Base-by-base conservation (phyloP, 441 rosid genomes). In the Manihot esculenta region DNA sequence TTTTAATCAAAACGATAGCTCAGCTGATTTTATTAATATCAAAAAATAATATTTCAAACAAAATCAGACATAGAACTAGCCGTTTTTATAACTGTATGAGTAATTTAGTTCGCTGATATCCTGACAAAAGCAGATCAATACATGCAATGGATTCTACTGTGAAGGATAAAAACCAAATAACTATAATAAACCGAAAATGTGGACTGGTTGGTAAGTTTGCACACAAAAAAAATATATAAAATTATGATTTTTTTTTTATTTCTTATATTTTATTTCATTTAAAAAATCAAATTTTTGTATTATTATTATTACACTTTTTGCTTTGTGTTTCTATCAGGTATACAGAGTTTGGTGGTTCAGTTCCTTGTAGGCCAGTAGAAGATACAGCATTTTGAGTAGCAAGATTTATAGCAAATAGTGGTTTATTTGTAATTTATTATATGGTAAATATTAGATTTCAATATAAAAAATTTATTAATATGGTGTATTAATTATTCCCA, bases 121-220 rank as follows among this genome's bases (percentile, higher is more conserved):
- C n/a, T 45, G 3, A 11, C 2, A 45, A 1, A 14, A 2, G 79
- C 82, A 95, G 99, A 93, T 95, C 69, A 86, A 93, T 57, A 82
- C 93, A 69, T 95, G 99, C 85, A 95, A 95, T 81, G 99, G 96
- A 59, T 95, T 82, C 77, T 95, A 93, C 75, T 93, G 99, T 12
- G 93, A 93, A 56, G 86, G 90, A 74, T 95, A 91, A 78, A 85
- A 85, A 42, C 97, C 99, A 2, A 95, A 92, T 84, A 87, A 86
- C 81, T 80, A 76, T 33, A 84, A 89, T 75, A 95, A 92, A 77
- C 99, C 99, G 15, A 95, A 91, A 79, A 86, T 95, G 86, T 95
- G 99, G 99, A 95, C 99, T 0, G 98, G 97, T 72, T 95, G 99
- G 99, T 95, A 83, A 83, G 88, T 77, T 23, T 1, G 7, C n/a